Evolutionary conservation across 345 rosid species (phyloP), one percentile per base, ranked within the genome.

Genomic region (Bruguiera sexangula): DNA sequence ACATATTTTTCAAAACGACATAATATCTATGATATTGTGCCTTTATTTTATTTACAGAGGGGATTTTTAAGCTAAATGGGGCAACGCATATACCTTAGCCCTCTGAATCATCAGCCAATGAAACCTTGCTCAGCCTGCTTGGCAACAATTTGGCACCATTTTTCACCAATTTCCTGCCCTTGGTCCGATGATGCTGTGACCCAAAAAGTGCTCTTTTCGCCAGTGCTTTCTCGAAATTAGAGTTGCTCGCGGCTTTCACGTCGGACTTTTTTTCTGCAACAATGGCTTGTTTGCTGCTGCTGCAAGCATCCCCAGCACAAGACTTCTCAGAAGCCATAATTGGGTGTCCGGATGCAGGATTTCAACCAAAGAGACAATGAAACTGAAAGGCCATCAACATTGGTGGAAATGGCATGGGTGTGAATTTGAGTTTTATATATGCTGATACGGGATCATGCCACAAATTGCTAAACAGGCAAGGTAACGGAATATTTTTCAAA

Each of bases 41-140:
- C 50, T 43, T 43, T 43, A 43, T 43, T 43, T 43, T 11, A 11
- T 13, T n/a, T 53, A 62, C 15, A 37, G 2, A 6, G 39, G 29
- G 16, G 31, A 71, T 27, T 32, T 65, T 62, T 54, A 43, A 3
- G 21, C 64, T 54, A 5, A 66, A 56, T 39, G 24, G n/a, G 56
- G 13, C 62, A 55, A 21, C 11, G 48, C 22, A 29, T 60, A 71
- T 54, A 63, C 67, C 67, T 43, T 15, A 53, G 48, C 56, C 73
- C 53, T 43, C 59, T 21, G 73, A 63, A 34, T 81, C 82, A 26
- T 80, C 86, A 9, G 85, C 83, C 74, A 79, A 68, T 43, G 86
- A 82, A 68, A 80, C 88, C 81, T 82, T 80, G 82, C 85, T 79
- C 32, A 81, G 80, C 77, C 88, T 80, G 75, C 84, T 83, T 8